Conservation (phyloP, 192 early-diverging fungal genomes). For the Backusella circina region DNA sequence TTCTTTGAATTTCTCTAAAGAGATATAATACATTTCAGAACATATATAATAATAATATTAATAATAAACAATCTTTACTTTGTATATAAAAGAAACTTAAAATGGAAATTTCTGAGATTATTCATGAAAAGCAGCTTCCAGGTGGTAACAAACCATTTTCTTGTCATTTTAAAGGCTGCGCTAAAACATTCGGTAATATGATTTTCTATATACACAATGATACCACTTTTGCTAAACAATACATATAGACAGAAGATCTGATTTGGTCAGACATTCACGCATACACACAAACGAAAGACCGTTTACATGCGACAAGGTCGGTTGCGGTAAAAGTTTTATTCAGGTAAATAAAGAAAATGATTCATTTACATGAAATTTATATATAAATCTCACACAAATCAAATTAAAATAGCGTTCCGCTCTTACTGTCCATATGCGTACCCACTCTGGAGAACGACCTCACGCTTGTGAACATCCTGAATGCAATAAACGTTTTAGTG, state of each 20-base stretch:
- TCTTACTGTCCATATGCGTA: constrained; percentile 73
- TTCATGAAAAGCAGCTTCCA: constrained; percentile 41
- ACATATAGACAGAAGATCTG: constrained; percentile 44
- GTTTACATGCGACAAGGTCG: constrained; percentile 54
- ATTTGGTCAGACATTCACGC: constrained; percentile 67
- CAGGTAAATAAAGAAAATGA: constrained; percentile 27
- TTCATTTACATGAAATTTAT: background rate
- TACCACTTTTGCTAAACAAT: background rate
- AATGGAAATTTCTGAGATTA: constrained; percentile 58
- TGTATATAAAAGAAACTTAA: constrained; percentile 7
- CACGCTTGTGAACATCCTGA: constrained; percentile 60
- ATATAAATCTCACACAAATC: constrained; percentile 17
- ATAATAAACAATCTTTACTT: background rate
- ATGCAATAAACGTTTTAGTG: constrained; percentile 76
- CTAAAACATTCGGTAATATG: constrained; percentile 62
- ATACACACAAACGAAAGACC: constrained; percentile 78
- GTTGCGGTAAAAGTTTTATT: constrained; percentile 77
- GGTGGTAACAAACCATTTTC: constrained; percentile 43
- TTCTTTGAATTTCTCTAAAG: background rate
- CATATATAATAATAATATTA: background rate
- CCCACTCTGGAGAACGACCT: constrained; percentile 69
- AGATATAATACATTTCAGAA: background rate
- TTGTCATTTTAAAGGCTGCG: constrained; percentile 59
- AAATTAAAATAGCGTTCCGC: constrained; percentile 54
- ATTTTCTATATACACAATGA: background rate